Percentiles rank a stretch among this genome's conserved stretches.
phyloP scores from a whole-genome alignment of 2,329 filamentous ascomycete genomes.

The Aureobasidium uvarum region DNA sequence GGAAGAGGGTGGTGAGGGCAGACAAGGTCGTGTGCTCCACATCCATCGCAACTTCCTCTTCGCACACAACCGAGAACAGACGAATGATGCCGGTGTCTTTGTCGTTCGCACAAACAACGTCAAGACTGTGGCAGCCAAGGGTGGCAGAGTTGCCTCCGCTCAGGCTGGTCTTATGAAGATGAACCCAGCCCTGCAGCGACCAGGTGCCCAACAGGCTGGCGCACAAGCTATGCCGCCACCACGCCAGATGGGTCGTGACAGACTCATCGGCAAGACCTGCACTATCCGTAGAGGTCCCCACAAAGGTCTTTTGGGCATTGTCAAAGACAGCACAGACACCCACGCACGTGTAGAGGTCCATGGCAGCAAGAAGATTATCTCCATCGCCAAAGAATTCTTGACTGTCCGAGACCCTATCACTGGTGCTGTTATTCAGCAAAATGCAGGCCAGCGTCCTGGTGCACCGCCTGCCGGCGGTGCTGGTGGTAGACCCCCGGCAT shows the following conservation, averaged over 20 bases:
- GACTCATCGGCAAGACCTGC: conserved; percentile 85
- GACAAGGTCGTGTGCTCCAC: conserved; percentile 86
- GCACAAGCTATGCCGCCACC: conserved; percentile 65
- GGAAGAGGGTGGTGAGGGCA: conserved; percentile 80
- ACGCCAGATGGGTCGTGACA: conserved; percentile 72
- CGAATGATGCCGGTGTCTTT: conserved; percentile 86
- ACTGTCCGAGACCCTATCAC: conserved; percentile 78
- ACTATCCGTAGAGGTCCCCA: conserved; percentile 82
- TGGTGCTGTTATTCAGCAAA: conserved; percentile 72
- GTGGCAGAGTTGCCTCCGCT: conserved; percentile 69
- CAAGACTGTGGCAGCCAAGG: conserved; percentile 89
- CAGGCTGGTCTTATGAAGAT: conserved; percentile 82
- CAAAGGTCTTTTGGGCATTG: conserved; percentile 91
- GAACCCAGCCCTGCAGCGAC: conserved; percentile 83
- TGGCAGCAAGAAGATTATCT: conserved; percentile 88
- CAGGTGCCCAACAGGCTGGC: conserved; percentile 53
- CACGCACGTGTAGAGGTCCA: conserved; percentile 89
- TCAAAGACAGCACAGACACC: conserved; percentile 88
- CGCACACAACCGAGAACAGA: conserved; percentile 76
- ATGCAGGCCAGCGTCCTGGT: conserved; percentile 49
- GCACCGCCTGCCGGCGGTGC: conserved; percentile 40
- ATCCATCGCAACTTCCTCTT: conserved; percentile 93
- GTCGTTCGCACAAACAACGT: conserved; percentile 84
- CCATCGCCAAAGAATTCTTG: conserved; percentile 76
- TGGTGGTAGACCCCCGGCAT: conserved; percentile 42